A percentile compares a stretch with the other conserved stretches of the same genome.
phyloP scores from a whole-genome alignment of 208 protist genomes.

The Crithidia bombi region DNA sequence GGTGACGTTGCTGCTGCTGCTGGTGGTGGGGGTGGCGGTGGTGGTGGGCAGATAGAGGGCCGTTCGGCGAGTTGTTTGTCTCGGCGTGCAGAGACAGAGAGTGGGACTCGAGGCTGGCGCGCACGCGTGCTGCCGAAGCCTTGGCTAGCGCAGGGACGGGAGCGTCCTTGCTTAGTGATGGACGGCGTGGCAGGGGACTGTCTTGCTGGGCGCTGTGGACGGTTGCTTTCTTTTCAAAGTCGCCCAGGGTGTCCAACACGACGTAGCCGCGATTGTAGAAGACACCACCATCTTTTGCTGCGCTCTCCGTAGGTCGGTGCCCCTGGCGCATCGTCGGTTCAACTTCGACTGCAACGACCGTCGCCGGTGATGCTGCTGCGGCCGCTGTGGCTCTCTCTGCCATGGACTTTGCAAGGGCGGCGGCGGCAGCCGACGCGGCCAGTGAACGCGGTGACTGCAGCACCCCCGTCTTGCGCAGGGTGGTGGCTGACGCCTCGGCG shows the following conservation, averaged over 20 bases:
- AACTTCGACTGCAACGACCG: neutral
- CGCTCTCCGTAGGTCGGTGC: neutral
- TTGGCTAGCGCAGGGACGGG: neutral
- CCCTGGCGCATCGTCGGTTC: neutral
- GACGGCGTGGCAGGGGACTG: slow-evolving; percentile 12
- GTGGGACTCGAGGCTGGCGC: neutral
- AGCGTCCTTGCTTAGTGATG: neutral
- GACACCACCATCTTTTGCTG: neutral
- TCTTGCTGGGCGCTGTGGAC: neutral
- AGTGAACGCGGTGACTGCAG: slow-evolving; percentile 16
- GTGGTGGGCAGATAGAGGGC: neutral
- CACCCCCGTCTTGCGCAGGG: neutral
- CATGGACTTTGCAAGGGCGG: slow-evolving; percentile 8
- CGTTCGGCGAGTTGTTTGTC: neutral
- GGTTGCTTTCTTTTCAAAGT: neutral
- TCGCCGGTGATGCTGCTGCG: neutral
- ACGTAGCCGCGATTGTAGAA: slow-evolving; percentile 13
- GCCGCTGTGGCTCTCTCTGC: neutral
- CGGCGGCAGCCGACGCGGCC: slow-evolving; percentile 10
- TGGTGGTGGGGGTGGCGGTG: neutral
- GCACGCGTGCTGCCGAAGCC: neutral
- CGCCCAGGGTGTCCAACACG: neutral
- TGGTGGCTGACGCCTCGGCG: neutral
- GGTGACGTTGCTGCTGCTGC: neutral
- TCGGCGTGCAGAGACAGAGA: neutral